A percentile compares a stretch with the other conserved stretches of the same genome.
phyloP scores from a whole-genome alignment of 257 asterid genomes.

The Agastache rugosa region DNA sequence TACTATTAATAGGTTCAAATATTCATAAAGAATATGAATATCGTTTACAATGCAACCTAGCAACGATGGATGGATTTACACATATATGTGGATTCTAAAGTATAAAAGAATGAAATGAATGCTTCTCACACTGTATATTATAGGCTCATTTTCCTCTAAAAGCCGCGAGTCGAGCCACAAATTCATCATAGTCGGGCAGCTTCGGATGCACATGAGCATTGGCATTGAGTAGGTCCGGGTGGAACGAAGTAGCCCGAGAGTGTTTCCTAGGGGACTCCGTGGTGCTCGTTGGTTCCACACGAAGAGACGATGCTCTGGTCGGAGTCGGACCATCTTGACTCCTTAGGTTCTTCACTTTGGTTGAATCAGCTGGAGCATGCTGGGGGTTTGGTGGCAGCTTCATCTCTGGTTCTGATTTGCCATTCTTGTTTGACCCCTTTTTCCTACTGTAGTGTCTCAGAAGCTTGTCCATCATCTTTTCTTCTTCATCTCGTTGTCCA shows the following conservation, averaged over 20 bases:
- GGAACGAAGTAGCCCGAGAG: slow-evolving; percentile 58
- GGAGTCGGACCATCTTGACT: slow-evolving; percentile 48
- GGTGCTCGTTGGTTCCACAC: slow-evolving; percentile 40
- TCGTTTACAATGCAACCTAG: slow-evolving; percentile 19
- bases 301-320: slow-evolving; percentile 59
- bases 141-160: slow-evolving; percentile 41
- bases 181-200: slow-evolving; percentile 80
- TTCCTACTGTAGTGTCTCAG: slow-evolving; percentile 57
- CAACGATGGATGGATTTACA: slow-evolving; percentile 24
- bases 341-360: slow-evolving; percentile 35
- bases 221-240: slow-evolving; percentile 48
- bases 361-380: background rate
- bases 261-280: slow-evolving; percentile 45
- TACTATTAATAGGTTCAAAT: background rate
- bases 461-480: slow-evolving; percentile 60
- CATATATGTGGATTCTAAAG: background rate
- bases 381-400: background rate
- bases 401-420: slow-evolving; percentile 29
- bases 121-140: slow-evolving; percentile 2
- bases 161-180: slow-evolving; percentile 71
- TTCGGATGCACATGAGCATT: slow-evolving; percentile 73
- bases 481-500: slow-evolving; percentile 55
- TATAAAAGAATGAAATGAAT: slow-evolving; percentile 36
- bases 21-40: slow-evolving; percentile 40
- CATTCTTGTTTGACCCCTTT: slow-evolving; percentile 37